Percentiles rank a stretch among this genome's conserved stretches.
These are phyloP conservation scores for Cucumis sativus DNA, from an alignment of 306 rosid species.

Conservation along the genomic window DNA sequence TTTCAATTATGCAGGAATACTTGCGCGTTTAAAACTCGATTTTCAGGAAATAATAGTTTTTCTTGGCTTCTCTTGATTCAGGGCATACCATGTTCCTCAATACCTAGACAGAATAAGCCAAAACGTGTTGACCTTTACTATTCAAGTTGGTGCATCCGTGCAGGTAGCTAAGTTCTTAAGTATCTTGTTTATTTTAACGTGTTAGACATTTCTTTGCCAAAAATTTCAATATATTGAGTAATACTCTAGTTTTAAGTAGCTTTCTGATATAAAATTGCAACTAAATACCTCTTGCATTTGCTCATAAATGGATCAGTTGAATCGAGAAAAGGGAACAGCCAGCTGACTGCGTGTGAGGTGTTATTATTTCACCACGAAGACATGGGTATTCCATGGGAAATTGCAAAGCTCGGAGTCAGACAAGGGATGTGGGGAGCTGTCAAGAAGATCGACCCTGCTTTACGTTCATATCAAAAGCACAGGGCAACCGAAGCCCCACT, in stretches of 20 bases:
- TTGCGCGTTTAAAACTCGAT: not conserved
- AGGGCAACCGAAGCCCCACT: slow-evolving; percentile 43
- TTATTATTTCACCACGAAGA: slow-evolving; percentile 79
- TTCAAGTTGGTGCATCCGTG: slow-evolving; percentile 58
- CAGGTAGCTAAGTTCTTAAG: slow-evolving; percentile 24
- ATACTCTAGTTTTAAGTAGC: not conserved
- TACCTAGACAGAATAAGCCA: slow-evolving; percentile 44
- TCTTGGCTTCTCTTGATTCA: slow-evolving; percentile 10
- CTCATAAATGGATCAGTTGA: slow-evolving; percentile 45
- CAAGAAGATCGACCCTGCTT: slow-evolving; percentile 74
- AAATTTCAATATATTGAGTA: not conserved
- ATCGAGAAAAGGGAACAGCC: slow-evolving; percentile 50
- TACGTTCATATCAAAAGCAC: slow-evolving; percentile 52
- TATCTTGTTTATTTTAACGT: not conserved
- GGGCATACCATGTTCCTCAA: slow-evolving; percentile 39
- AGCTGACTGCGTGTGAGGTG: slow-evolving; percentile 73
- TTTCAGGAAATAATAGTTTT: slow-evolving; percentile 8
- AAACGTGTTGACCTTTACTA: slow-evolving; percentile 49
- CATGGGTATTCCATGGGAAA: slow-evolving; percentile 99
- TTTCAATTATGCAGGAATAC: not conserved
- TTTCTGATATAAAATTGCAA: not conserved
- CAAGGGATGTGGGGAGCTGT: slow-evolving; percentile 99
- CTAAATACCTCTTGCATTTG: not conserved
- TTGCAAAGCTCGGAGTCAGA: slow-evolving; percentile 85
- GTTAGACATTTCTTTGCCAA: not conserved